Percentiles rank a stretch among this genome's conserved stretches.
phyloP scores from a whole-genome alignment of 495 filamentous ascomycete species.

The Margaritispora aquatica region DNA sequence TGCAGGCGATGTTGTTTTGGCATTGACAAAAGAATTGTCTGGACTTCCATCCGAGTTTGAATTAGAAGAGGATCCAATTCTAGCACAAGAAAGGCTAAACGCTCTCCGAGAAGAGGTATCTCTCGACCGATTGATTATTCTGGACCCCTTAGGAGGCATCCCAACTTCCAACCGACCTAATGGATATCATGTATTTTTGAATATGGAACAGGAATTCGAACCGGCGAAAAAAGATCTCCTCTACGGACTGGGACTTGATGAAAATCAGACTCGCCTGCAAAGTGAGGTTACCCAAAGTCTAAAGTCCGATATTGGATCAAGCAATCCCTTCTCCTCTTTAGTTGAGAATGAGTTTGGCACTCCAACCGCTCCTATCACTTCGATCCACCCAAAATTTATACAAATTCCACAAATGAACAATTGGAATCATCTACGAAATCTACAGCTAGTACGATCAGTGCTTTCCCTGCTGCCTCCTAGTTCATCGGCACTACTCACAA shows the following conservation, averaged over 20 bases:
- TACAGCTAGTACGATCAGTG: constrained; percentile 58
- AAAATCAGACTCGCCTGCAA: constrained; percentile 1
- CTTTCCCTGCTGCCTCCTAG: constrained; percentile 76
- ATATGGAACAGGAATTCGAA: constrained; percentile 84
- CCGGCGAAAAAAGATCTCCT: constrained; percentile 57
- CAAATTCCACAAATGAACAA: neutral
- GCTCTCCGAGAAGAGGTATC: constrained; percentile 48
- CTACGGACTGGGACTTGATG: neutral
- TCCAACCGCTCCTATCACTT: constrained; percentile 11
- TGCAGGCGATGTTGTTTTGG: constrained; percentile 62
- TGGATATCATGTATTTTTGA: constrained; percentile 83
- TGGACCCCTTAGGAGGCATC: constrained; percentile 86
- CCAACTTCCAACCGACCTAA: constrained; percentile 61
- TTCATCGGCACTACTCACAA: constrained; percentile 83
- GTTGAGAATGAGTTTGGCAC: constrained; percentile 31
- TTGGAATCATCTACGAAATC: constrained; percentile 59
- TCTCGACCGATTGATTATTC: constrained; percentile 80
- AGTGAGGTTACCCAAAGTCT: neutral
- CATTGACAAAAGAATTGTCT: constrained; percentile 67
- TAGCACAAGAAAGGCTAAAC: constrained; percentile 37
- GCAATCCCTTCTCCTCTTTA: constrained; percentile 43
- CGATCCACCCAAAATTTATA: neutral
- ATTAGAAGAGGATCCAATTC: constrained; percentile 37
- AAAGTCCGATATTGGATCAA: constrained; percentile 24
- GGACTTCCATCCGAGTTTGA: constrained; percentile 28